phyloP scores from a whole-genome alignment of 345 rosid genomes.

The Zanthoxylum bungeanum region DNA sequence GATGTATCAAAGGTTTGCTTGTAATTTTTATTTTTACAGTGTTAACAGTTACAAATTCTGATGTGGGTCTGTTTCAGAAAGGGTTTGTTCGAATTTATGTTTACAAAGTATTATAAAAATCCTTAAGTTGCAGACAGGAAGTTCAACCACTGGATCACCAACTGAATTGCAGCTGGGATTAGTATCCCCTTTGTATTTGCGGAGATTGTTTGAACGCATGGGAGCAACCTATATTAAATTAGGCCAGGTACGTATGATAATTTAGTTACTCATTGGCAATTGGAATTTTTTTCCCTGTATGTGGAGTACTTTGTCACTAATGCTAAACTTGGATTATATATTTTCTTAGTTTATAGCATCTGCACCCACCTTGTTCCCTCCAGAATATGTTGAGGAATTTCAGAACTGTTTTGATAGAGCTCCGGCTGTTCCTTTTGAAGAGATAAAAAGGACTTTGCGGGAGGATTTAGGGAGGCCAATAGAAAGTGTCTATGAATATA shows the following conservation, averaged over 20 bases:
- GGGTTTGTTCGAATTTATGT: neutral
- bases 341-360: slow-evolving; percentile 81
- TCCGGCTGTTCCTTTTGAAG: slow-evolving; percentile 77
- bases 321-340: slow-evolving; percentile 17
- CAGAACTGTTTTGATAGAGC: slow-evolving; percentile 94
- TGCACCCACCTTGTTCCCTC: slow-evolving; percentile 90
- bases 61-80: neutral
- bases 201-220: slow-evolving; percentile 95
- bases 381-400: slow-evolving; percentile 82
- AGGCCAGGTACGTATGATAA: slow-evolving; percentile 58
- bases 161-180: slow-evolving; percentile 74
- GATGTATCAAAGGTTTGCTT: slow-evolving; percentile 75
- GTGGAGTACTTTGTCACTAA: slow-evolving; percentile 4
- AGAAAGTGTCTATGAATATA: slow-evolving; percentile 73
- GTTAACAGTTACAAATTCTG: neutral
- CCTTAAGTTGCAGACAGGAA: slow-evolving; percentile 48
- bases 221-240: slow-evolving; percentile 96
- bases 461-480: slow-evolving; percentile 88
- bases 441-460: slow-evolving; percentile 66
- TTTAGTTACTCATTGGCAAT: neutral
- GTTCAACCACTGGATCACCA: slow-evolving; percentile 56
- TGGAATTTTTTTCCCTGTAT: too few species aligned
- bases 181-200: slow-evolving; percentile 80
- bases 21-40: neutral
- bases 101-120: neutral